phyloP scores from a whole-genome alignment of 305 asterid genomes.

The Ilex paraguariensis region DNA sequence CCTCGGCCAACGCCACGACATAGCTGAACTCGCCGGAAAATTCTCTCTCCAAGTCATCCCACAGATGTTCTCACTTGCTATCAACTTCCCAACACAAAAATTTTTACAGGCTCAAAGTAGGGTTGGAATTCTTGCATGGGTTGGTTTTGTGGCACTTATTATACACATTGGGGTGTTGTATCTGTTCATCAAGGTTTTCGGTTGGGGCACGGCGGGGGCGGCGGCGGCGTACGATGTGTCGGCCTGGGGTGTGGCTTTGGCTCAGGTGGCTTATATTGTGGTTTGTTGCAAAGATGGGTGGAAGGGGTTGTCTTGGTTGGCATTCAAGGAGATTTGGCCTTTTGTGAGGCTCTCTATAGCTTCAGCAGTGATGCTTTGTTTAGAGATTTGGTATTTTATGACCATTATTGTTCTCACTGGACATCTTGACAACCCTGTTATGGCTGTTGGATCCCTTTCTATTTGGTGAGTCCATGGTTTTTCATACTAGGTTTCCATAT shows the following conservation, averaged over 20 bases:
- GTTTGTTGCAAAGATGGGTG: conserved; percentile 88
- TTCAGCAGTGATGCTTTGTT: conserved; percentile 88
- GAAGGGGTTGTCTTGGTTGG: conserved; percentile 73
- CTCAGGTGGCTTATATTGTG: conserved; percentile 57
- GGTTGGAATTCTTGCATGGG: conserved; percentile 74
- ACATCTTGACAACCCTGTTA: conserved; percentile 78
- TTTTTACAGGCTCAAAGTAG: conserved; percentile 87
- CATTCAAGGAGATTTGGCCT: conserved; percentile 66
- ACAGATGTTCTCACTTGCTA: conserved; percentile 85
- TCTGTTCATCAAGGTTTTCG: conserved; percentile 50
- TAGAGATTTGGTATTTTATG: conserved; percentile 99
- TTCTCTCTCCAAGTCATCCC: conserved; percentile 72
- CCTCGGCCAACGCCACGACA: conserved; percentile 68
- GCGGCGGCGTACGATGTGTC: conserved; percentile 81
- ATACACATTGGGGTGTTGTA: conserved; percentile 42
- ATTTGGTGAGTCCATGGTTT: conserved; percentile 48
- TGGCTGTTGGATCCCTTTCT: conserved; percentile 93
- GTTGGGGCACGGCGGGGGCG: conserved; percentile 82
- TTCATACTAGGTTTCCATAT: not conserved
- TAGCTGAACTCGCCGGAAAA: conserved; percentile 71
- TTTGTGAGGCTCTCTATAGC: conserved; percentile 69
- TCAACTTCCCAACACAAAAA: conserved; percentile 86
- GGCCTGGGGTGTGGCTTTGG: conserved; percentile 71
- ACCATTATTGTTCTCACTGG: conserved; percentile 88
- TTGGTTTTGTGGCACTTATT: conserved; percentile 55